Conservation (phyloP, 2,329 filamentous ascomycete species). For the Drechslerella stenobrocha region DNA sequence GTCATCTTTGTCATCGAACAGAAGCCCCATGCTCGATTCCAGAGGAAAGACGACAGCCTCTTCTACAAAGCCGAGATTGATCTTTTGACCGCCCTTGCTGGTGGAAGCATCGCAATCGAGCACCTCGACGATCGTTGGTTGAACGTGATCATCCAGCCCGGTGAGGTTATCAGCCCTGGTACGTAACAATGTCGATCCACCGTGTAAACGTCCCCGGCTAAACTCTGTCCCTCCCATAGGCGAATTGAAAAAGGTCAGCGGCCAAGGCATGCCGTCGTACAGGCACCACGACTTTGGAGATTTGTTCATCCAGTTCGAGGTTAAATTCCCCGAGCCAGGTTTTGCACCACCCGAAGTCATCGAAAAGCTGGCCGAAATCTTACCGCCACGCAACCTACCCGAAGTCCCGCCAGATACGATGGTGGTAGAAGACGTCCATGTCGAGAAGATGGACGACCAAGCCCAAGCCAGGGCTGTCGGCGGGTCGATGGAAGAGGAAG, state of each 20-base stretch:
- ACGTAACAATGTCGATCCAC: conserved; percentile 57
- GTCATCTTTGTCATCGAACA: conserved; percentile 99
- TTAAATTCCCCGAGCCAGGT: conserved; percentile 89
- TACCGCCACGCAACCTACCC: conserved; percentile 70
- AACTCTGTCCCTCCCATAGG: conserved; percentile 60
- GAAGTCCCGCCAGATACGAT: conserved; percentile 78
- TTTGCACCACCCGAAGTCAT: conserved; percentile 71
- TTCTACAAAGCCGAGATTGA: conserved; percentile 96
- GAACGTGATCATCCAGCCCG: conserved; percentile 86
- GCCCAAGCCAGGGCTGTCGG: conserved; percentile 69
- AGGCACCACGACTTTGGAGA: conserved; percentile 95
- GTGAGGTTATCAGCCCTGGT: conserved; percentile 93
- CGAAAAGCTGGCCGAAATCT: conserved; percentile 76
- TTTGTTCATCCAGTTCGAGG: conserved; percentile 94
- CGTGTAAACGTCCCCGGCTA: conserved; percentile 21
- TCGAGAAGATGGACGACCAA: conserved; percentile 79
- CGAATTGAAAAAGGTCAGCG: conserved; percentile 87
- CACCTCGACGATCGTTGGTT: conserved; percentile 98
- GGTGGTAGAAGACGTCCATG: conserved; percentile 75
- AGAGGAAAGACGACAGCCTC: conserved; percentile 92
- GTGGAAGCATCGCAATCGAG: conserved; percentile 88
- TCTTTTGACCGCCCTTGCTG: conserved; percentile 88
- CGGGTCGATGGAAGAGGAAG: conserved; percentile 74
- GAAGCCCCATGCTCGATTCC: conserved; percentile 95
- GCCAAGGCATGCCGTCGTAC: conserved; percentile 95